Conservation (phyloP, 192 early-diverging fungal species). For the Entomortierella lignicola region DNA sequence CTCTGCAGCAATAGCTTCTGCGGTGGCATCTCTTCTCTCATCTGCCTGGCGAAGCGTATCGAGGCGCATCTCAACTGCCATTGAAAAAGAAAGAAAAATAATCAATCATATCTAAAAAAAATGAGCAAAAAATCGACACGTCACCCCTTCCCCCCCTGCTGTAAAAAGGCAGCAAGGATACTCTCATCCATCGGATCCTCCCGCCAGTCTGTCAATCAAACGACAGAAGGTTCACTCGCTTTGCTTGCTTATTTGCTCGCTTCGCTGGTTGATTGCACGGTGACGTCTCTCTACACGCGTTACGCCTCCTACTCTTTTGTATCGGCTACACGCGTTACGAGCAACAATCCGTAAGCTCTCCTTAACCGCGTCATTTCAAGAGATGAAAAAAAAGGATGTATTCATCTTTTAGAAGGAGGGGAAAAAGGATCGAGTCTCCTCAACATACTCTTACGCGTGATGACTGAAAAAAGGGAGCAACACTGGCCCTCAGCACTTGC, state of each 20-base stretch:
- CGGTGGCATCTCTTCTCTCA: slow-evolving; percentile 16
- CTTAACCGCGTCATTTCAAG: slow-evolving; percentile 18
- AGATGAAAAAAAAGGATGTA: slow-evolving; percentile 3
- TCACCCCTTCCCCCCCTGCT: not conserved
- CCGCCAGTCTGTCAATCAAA: not conserved
- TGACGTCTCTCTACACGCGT: not conserved
- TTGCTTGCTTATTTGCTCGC: not conserved
- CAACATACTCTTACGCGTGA: not conserved
- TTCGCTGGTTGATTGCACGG: slow-evolving; percentile 1
- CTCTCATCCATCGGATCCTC: slow-evolving; percentile 18
- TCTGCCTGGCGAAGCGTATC: slow-evolving; percentile 12
- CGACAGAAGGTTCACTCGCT: not conserved
- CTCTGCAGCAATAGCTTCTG: slow-evolving; percentile 12
- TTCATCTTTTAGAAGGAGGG: slow-evolving; percentile 1
- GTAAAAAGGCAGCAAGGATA: not conserved
- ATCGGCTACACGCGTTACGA: not conserved
- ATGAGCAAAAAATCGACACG: too few species aligned
- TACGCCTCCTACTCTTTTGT: not conserved
- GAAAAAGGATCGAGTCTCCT: slow-evolving; percentile 3
- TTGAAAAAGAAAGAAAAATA: not conserved
- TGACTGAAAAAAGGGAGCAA: slow-evolving; percentile 1
- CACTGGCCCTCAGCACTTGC: not conserved
- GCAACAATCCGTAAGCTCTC: not conserved
- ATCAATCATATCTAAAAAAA: not conserved
- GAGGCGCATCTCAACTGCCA: slow-evolving; percentile 11